phyloP scores from a whole-genome alignment of 495 filamentous ascomycete genomes.

The Penicillium canariense region DNA sequence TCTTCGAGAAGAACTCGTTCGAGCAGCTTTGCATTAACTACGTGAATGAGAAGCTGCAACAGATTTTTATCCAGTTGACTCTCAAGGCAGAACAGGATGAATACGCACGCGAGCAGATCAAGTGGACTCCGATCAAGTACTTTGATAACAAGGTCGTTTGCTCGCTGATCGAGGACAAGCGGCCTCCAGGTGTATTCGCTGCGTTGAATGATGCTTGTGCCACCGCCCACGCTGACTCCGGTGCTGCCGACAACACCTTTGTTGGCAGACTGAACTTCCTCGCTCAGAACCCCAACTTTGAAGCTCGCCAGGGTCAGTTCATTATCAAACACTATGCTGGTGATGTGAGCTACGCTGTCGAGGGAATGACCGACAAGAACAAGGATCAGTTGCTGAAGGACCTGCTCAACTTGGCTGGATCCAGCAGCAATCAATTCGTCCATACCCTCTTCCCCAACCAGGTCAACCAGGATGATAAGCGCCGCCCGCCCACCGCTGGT shows the following conservation, averaged over 20 bases:
- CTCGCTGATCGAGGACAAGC: conserved; percentile 89
- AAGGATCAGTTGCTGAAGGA: conserved; percentile 98
- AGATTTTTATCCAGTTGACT: conserved; percentile 99
- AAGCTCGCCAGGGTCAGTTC: conserved; percentile 90
- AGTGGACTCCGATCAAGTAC: conserved; percentile 99
- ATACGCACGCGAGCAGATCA: conserved; percentile 92
- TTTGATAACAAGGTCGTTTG: conserved; percentile 99
- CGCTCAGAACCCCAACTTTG: conserved; percentile 83
- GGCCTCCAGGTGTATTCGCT: conserved; percentile 92
- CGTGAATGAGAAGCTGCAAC: conserved; percentile 98
- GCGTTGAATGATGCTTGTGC: conserved; percentile 97
- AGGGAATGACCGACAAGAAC: conserved; percentile 99
- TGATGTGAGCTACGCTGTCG: conserved; percentile 92
- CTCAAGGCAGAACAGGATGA: conserved; percentile 97
- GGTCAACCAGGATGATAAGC: conserved; percentile 94
- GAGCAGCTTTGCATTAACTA: conserved; percentile 99
- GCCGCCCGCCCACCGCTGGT: conserved; percentile 88
- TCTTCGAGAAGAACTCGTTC: conserved; percentile 98
- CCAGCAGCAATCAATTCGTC: conserved; percentile 80
- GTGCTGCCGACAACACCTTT: conserved; percentile 93
- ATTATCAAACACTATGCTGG: conserved; percentile 99
- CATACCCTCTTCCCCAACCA: conserved; percentile 87
- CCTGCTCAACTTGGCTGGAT: conserved; percentile 80
- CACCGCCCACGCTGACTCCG: conserved; percentile 91
- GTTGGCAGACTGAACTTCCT: conserved; percentile 88